Evolutionary conservation across 805 yeast species (phyloP), one percentile per base, ranked within the genome.

Genomic region (Candida rishiriensis): DNA sequence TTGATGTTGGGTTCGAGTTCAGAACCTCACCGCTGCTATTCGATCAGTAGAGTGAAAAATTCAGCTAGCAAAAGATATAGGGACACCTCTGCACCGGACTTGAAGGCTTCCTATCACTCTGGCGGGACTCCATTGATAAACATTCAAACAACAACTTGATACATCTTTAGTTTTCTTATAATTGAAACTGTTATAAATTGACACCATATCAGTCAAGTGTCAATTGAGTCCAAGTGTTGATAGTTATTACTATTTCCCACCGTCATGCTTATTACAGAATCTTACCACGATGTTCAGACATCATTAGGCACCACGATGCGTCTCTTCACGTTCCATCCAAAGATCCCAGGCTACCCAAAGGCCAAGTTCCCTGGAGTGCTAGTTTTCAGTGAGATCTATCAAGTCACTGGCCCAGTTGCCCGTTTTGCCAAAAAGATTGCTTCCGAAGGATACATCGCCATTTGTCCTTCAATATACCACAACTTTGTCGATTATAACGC

Each of bases 301-400:
- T 75, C 85, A 2, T 72, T 72, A 47, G 85, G 81, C 26, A 81
- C 88, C 13, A 75, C 79, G 28, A 74, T 85, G 75, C 72, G 93
- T 44, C 66, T 85, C 34, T 81, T 69, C 63, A 73, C 78, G 16
- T 85, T 63, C 62, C 85, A 81, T 41, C 95, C 95, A 12, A 75
- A 71, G 52, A 73, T 85, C 41, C 76, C 81, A 34, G 81, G 81
- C 43, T 85, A 83, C 64, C 91, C 93, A n/a, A 64, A 72, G 34
- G 93, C 86, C 44, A 81, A 79, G 58, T 85, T 85, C 57, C 93
- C 95, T 1, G 95, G 85, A 34, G 93, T 86, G 2, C 64, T 86
- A 30, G 87, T 85, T 13, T 85, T 79, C 65, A 79, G 87, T 43
- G 95, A 85, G 62, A 85, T 85, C 52, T 85, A 85, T 63, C 95